Conservation (phyloP, 2,329 filamentous ascomycete genomes). For the Paraphoma chrysanthemicola region DNA sequence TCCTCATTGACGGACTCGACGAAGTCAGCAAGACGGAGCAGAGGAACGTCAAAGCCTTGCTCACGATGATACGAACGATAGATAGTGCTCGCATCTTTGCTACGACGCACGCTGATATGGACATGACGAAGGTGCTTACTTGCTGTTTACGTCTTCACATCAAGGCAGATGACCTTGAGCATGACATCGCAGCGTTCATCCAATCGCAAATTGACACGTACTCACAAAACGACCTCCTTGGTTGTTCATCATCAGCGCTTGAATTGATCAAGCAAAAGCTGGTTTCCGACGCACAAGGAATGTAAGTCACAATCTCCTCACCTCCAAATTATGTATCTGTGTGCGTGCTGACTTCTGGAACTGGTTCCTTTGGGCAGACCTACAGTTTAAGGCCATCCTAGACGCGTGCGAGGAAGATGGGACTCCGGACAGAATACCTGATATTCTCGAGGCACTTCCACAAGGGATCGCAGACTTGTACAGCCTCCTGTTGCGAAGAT, state of each 20-base stretch:
- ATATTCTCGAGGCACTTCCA: constrained; percentile 18
- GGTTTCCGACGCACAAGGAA: constrained; percentile 17
- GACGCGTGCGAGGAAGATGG: constrained; percentile 16
- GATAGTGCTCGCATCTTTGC: constrained; percentile 19
- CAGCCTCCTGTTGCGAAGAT: constrained; percentile 11
- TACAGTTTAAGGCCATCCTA: constrained; percentile 19
- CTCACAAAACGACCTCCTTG: constrained; percentile 14
- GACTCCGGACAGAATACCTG: constrained; percentile 19
- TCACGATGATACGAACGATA: constrained; percentile 20
- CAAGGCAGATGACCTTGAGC: constrained; percentile 12
- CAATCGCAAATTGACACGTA: constrained; percentile 15
- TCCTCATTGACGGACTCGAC: constrained; percentile 29
- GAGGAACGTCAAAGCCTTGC: constrained; percentile 20
- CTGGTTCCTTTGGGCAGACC: constrained; percentile 27
- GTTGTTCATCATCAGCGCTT: constrained; percentile 9
- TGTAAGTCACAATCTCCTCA: constrained; percentile 14
- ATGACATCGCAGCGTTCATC: constrained; percentile 17
- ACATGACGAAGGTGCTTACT: constrained; percentile 20
- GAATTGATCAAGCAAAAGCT: constrained; percentile 17
- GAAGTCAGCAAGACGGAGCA: constrained; percentile 18
- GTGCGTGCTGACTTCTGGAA: constrained; percentile 10
- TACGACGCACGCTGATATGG: constrained; percentile 18
- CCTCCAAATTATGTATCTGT: background rate
- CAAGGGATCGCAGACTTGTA: constrained; percentile 20
- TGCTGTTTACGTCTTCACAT: constrained; percentile 10